Evolutionary conservation across 805 yeast species (phyloP).

Genomic region (Candida loeiensis): DNA sequence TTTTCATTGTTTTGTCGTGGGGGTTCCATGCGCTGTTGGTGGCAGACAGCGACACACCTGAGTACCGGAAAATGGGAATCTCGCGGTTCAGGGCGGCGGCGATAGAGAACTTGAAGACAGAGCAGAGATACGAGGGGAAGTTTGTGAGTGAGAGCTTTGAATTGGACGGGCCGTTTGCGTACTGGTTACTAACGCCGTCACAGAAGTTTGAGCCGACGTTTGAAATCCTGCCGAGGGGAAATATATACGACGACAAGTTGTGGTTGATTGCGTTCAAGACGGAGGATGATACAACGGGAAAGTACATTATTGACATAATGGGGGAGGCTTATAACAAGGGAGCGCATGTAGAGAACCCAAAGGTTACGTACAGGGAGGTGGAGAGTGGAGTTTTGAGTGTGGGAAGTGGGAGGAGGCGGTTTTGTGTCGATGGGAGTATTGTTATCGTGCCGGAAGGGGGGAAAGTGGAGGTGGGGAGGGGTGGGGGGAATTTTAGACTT

Average conservation of each 20-base stretch:
- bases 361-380: slow-evolving; percentile 45
- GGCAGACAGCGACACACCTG: slow-evolving; percentile 71
- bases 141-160: slow-evolving; percentile 15
- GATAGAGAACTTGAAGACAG: slow-evolving; percentile 41
- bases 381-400: slow-evolving; percentile 1
- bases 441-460: slow-evolving; percentile 13
- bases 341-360: slow-evolving; percentile 44
- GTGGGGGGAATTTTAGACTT: slow-evolving; percentile 20
- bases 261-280: slow-evolving; percentile 46
- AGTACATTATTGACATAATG: slow-evolving; percentile 52
- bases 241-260: slow-evolving; percentile 39
- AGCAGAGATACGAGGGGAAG: slow-evolving; percentile 51
- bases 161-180: slow-evolving; percentile 46
- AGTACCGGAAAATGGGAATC: slow-evolving; percentile 58
- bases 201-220: slow-evolving; percentile 58
- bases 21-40: slow-evolving; percentile 84
- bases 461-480: slow-evolving; percentile 12
- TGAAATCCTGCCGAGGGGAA: slow-evolving; percentile 58
- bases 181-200: slow-evolving; percentile 56
- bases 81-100: slow-evolving; percentile 74
- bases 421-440: slow-evolving; percentile 69
- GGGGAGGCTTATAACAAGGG: slow-evolving; percentile 55
- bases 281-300: slow-evolving; percentile 18
- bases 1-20: slow-evolving; percentile 74
- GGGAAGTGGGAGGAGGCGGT: slow-evolving; percentile 34